Evolutionary conservation across 1,284 basidiomycete species (phyloP).

Genomic region (Trametes pubescens): DNA sequence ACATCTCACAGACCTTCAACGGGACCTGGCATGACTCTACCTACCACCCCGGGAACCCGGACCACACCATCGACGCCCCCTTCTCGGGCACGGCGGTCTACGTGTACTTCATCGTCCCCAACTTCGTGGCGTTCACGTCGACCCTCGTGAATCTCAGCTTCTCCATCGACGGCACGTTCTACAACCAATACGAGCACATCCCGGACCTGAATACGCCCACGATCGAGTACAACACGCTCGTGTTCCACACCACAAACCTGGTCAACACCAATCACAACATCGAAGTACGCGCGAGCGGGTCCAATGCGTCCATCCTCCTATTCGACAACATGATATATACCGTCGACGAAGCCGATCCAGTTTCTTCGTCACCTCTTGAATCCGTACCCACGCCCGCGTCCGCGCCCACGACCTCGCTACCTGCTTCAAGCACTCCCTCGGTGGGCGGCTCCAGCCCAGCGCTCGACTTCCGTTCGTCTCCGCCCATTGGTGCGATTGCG

Average conservation of each 20-base stretch:
- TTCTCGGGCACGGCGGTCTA: constrained; percentile 11
- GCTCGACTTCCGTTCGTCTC: not conserved
- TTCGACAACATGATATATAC: constrained; percentile 13
- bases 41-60: constrained; percentile 9
- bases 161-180: constrained; percentile 10
- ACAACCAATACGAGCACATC: constrained; percentile 11
- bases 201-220: not conserved
- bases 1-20: constrained; percentile 15
- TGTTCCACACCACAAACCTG: not conserved
- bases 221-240: not conserved
- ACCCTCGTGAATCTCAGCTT: constrained; percentile 21
- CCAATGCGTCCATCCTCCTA: not conserved
- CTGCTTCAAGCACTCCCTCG: not conserved
- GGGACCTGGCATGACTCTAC: constrained; percentile 29
- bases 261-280: constrained; percentile 3
- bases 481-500: not conserved
- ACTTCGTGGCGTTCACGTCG: constrained; percentile 10
- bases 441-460: not conserved
- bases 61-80: constrained; percentile 4
- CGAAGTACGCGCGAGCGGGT: not conserved
- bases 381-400: not conserved
- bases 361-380: not conserved
- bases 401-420: not conserved
- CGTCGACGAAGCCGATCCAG: not conserved
- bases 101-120: constrained; percentile 22